These are phyloP conservation scores for Neocatenulostroma microsporum DNA, from an alignment of 2,329 filamentous ascomycete genomes.

Conservation along the genomic window DNA sequence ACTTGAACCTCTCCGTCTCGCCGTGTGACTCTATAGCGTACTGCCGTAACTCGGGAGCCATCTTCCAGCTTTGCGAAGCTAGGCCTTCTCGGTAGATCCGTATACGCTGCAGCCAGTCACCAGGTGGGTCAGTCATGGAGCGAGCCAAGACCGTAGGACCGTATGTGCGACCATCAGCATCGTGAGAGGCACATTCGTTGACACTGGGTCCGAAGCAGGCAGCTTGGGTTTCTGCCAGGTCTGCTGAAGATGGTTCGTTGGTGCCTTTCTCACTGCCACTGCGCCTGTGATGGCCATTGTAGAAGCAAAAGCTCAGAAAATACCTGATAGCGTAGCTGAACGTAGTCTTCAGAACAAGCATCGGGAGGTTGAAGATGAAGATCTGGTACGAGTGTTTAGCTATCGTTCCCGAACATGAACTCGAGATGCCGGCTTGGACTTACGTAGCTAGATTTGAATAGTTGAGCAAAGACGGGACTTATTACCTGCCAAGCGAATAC, in stretches of 20 bases:
- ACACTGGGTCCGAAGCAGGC: slow-evolving; percentile 45
- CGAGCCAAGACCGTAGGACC: slow-evolving; percentile 9
- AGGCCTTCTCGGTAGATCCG: slow-evolving; percentile 49
- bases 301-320: slow-evolving; percentile 3
- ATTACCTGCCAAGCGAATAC: slow-evolving; percentile 3
- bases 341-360: slow-evolving; percentile 30
- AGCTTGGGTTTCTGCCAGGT: slow-evolving; percentile 33
- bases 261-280: too few species aligned
- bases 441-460: slow-evolving; percentile 44
- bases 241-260: neutral
- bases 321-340: neutral
- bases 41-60: slow-evolving; percentile 32
- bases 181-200: slow-evolving; percentile 34
- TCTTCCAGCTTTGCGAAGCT: slow-evolving; percentile 40
- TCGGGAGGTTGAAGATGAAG: slow-evolving; percentile 47
- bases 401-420: slow-evolving; percentile 7
- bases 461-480: slow-evolving; percentile 39
- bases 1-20: slow-evolving; percentile 34
- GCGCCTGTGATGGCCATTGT: slow-evolving; percentile 2
- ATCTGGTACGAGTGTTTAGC: slow-evolving; percentile 24
- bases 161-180: slow-evolving; percentile 19
- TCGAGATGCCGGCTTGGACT: slow-evolving; percentile 4
- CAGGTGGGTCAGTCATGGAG: slow-evolving; percentile 33
- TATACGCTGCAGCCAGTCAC: slow-evolving; percentile 46
- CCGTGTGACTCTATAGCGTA: slow-evolving; percentile 36